These are phyloP conservation scores for Coemansia sp. DNA, from an alignment of 192 early-diverging fungal species.

Conservation along the genomic window DNA sequence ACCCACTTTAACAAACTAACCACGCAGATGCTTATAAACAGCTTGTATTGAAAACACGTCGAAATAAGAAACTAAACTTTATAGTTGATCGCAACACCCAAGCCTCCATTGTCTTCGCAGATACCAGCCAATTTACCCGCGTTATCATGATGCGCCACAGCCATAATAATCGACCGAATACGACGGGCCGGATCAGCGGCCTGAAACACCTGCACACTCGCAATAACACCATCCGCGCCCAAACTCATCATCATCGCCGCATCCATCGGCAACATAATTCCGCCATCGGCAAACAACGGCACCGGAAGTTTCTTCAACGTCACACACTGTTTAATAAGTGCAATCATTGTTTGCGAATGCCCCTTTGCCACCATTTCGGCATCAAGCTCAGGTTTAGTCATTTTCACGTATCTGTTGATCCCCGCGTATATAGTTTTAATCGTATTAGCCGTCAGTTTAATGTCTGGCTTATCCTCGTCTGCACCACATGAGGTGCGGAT, in stretches of 20 bases:
- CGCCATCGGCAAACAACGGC: constrained; percentile 95
- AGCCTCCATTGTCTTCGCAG: background rate
- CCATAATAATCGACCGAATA: constrained; percentile 85
- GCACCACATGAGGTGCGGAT: background rate
- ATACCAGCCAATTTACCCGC: background rate
- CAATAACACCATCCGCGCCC: constrained; percentile 95
- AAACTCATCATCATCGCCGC: constrained; percentile 95
- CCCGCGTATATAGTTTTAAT: background rate
- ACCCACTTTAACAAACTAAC: no score
- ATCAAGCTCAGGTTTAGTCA: background rate
- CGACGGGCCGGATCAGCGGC: constrained; percentile 81
- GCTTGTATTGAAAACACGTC: no score
- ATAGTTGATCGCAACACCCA: background rate
- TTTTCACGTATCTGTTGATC: background rate
- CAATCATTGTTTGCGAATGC: no score
- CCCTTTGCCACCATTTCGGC: no score
- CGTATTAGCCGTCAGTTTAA: background rate
- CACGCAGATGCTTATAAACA: no score
- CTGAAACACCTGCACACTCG: constrained; percentile 91
- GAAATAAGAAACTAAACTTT: no score
- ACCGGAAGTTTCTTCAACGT: constrained; percentile 70
- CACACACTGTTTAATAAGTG: background rate
- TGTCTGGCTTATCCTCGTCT: background rate
- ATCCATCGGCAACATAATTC: constrained; percentile 92
- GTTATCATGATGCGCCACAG: constrained; percentile 55